These are phyloP conservation scores for Nakazawaea ishiwadae DNA, from an alignment of 805 yeast species.

Conservation along the genomic window DNA sequence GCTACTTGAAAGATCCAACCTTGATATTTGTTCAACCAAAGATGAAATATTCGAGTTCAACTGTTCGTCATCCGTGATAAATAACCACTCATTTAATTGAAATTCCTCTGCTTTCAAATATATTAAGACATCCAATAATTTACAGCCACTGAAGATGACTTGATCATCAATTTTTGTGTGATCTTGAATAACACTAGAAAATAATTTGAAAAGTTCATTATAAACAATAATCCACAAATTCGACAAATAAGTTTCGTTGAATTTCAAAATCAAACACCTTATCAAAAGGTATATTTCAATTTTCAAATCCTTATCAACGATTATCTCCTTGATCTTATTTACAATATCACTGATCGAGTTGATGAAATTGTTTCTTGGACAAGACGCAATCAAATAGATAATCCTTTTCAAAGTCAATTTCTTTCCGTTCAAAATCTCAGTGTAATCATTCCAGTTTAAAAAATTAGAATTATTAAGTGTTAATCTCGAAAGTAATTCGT, in stretches of 20 bases:
- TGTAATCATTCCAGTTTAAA: slow-evolving; percentile 65
- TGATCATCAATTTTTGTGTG: slow-evolving; percentile 30
- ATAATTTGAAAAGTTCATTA: slow-evolving; percentile 46
- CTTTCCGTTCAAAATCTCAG: slow-evolving; percentile 49
- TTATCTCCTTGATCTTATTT: slow-evolving; percentile 39
- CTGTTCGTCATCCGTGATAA: slow-evolving; percentile 50
- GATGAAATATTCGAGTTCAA: slow-evolving; percentile 25
- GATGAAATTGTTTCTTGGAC: slow-evolving; percentile 53
- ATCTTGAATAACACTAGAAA: slow-evolving; percentile 14
- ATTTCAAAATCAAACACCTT: slow-evolving; percentile 60
- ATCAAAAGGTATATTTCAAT: slow-evolving; percentile 51
- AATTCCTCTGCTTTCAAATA: slow-evolving; percentile 72
- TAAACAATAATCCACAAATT: slow-evolving; percentile 68
- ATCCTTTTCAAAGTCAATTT: slow-evolving; percentile 55
- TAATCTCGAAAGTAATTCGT: slow-evolving; percentile 12
- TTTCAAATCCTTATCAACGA: slow-evolving; percentile 28
- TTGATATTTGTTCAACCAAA: slow-evolving; percentile 44
- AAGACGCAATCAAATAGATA: slow-evolving; percentile 56
- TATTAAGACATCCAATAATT: slow-evolving; percentile 71
- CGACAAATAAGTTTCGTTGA: slow-evolving; percentile 57
- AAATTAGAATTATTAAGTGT: slow-evolving; percentile 39
- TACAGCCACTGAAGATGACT: slow-evolving; percentile 57
- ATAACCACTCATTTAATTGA: slow-evolving; percentile 79
- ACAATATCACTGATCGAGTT: slow-evolving; percentile 44
- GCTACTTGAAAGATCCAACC: slow-evolving; percentile 25